Evolutionary conservation across 1,139 yeast genomes (phyloP).

Genomic region (Candida freyschussii): DNA sequence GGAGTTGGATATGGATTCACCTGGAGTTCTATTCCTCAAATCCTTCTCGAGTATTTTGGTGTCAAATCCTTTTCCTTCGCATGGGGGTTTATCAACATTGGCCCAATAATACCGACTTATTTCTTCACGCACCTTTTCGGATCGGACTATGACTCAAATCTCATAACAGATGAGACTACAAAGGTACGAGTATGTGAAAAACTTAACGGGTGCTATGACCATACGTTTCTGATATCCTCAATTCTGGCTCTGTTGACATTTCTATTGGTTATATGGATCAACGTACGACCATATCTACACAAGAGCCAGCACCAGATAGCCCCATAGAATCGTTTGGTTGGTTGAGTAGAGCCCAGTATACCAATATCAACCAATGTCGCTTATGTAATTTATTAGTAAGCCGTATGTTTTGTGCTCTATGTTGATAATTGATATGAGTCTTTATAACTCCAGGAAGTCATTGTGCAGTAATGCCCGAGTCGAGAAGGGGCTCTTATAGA

Average conservation of each 20-base stretch:
- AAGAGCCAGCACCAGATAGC: slow-evolving; percentile 3
- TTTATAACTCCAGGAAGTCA: too few relatives aligned
- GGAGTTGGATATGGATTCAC: slow-evolving; percentile 57
- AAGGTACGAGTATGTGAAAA: slow-evolving; percentile 31
- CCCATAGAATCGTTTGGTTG: not conserved
- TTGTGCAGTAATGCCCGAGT: too few relatives aligned
- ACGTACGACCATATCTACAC: slow-evolving; percentile 22
- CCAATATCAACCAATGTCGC: too few relatives aligned
- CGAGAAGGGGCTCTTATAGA: too few relatives aligned
- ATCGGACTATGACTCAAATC: slow-evolving; percentile 43
- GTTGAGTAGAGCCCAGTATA: too few relatives aligned
- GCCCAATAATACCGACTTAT: slow-evolving; percentile 50
- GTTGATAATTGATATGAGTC: too few relatives aligned
- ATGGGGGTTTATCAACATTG: slow-evolving; percentile 53
- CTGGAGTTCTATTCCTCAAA: slow-evolving; percentile 52
- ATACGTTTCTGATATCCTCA: slow-evolving; percentile 36
- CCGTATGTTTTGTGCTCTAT: too few relatives aligned
- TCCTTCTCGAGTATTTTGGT: slow-evolving; percentile 56
- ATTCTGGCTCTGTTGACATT: slow-evolving; percentile 30
- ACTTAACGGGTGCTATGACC: slow-evolving; percentile 42
- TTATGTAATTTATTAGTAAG: too few relatives aligned
- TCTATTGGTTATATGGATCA: slow-evolving; percentile 28
- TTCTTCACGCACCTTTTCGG: slow-evolving; percentile 51
- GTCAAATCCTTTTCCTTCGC: slow-evolving; percentile 49
- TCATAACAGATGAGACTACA: slow-evolving; percentile 24